A percentile compares a stretch with the other conserved stretches of the same genome.
These are phyloP conservation scores for Calocera cornea DNA, from an alignment of 768 basidiomycete species.

Conservation along the genomic window DNA sequence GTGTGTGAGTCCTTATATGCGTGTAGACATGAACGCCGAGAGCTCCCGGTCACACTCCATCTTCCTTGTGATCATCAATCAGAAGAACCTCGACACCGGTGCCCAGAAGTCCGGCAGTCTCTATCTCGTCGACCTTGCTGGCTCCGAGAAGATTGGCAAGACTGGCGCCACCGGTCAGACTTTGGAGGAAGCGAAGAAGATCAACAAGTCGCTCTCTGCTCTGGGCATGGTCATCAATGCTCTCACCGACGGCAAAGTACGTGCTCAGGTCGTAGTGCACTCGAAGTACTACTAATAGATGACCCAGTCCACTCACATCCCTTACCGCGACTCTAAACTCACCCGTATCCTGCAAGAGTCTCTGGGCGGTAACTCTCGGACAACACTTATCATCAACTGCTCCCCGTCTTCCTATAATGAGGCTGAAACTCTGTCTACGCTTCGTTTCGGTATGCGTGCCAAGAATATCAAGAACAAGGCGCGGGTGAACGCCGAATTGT, in stretches of 20 bases:
- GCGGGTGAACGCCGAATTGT: conserved; percentile 93
- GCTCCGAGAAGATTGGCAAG: conserved; percentile 98
- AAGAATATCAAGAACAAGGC: conserved; percentile 99
- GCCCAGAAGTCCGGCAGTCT: conserved; percentile 93
- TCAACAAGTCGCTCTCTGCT: conserved; percentile 95
- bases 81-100: conserved; percentile 90
- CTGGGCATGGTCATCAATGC: conserved; percentile 99
- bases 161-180: conserved; percentile 99
- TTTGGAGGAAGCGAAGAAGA: conserved; percentile 98
- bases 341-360: conserved; percentile 99
- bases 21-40: conserved; percentile 95
- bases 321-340: conserved; percentile 97
- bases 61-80: conserved; percentile 93
- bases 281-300: conserved; percentile 3
- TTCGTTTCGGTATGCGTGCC: conserved; percentile 99
- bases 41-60: conserved; percentile 98
- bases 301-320: conserved; percentile 79
- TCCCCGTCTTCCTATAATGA: conserved; percentile 97
- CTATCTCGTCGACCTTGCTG: conserved; percentile 94
- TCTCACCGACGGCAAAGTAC: conserved; percentile 85
- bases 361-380: conserved; percentile 84
- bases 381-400: conserved; percentile 98
- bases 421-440: conserved; percentile 84
- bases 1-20: not conserved
- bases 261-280: conserved; percentile 15